Conservation (phyloP, 495 filamentous ascomycete species). For the Xylaria bambusicola region DNA sequence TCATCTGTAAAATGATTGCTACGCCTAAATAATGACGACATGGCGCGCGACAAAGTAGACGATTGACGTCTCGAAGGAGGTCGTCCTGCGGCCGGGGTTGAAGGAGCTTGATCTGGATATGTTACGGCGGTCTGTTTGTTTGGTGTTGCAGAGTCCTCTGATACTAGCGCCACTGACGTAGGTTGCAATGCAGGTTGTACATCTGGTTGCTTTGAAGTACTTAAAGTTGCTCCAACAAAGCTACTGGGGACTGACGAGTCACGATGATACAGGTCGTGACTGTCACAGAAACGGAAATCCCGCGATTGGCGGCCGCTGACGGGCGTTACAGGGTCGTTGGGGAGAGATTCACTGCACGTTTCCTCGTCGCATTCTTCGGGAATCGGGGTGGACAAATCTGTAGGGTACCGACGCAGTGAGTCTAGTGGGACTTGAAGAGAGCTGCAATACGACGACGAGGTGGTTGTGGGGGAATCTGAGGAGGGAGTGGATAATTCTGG, state of each 20-base stretch:
- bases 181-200: slow-evolving; percentile 20
- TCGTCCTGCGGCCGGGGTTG: slow-evolving; percentile 16
- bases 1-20: slow-evolving; percentile 28
- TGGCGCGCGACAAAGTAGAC: slow-evolving; percentile 26
- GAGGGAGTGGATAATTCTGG: slow-evolving; percentile 28
- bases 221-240: slow-evolving; percentile 21
- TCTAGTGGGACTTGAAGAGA: slow-evolving; percentile 28
- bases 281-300: slow-evolving; percentile 48
- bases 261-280: slow-evolving; percentile 40
- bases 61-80: slow-evolving; percentile 24
- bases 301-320: slow-evolving; percentile 52
- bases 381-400: slow-evolving; percentile 45
- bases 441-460: slow-evolving; percentile 18
- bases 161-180: slow-evolving; percentile 23
- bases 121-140: background rate
- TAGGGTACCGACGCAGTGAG: slow-evolving; percentile 41
- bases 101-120: slow-evolving; percentile 17
- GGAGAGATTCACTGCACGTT: slow-evolving; percentile 45
- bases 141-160: slow-evolving; percentile 36
- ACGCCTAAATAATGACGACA: slow-evolving; percentile 33
- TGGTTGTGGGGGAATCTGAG: slow-evolving; percentile 15
- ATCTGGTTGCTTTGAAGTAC: slow-evolving; percentile 27
- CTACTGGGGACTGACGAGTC: slow-evolving; percentile 35
- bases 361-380: slow-evolving; percentile 52
- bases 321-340: slow-evolving; percentile 52